Conservation (phyloP, 2,329 filamentous ascomycete genomes). For the Cryphonectria carpinicola region DNA sequence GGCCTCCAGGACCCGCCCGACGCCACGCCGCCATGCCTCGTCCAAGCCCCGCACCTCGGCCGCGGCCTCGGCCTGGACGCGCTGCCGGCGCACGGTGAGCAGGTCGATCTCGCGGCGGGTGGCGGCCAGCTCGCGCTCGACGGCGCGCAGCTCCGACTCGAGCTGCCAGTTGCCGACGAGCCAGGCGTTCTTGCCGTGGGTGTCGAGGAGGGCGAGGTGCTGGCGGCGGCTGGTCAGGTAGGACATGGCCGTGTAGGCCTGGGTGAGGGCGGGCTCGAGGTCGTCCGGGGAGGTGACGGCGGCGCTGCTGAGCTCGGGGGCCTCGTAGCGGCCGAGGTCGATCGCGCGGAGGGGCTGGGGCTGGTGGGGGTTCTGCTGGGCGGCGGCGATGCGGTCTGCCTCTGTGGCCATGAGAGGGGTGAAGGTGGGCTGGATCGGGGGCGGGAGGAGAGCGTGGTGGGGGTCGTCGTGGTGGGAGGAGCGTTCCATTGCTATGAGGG, state of each 20-base stretch:
- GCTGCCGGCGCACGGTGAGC: constrained; percentile 71
- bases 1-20: constrained; percentile 81
- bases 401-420: constrained; percentile 70
- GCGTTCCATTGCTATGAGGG: constrained; percentile 72
- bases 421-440: constrained; percentile 58
- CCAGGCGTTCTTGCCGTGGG: constrained; percentile 89
- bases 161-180: constrained; percentile 80
- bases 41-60: constrained; percentile 74
- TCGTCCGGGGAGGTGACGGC: constrained; percentile 32
- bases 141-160: constrained; percentile 68
- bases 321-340: constrained; percentile 83
- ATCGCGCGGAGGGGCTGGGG: constrained; percentile 64
- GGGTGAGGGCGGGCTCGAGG: constrained; percentile 67
- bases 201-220: constrained; percentile 74
- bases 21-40: constrained; percentile 76
- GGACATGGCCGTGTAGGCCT: constrained; percentile 52
- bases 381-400: constrained; percentile 66
- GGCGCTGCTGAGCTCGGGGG: constrained; percentile 55
- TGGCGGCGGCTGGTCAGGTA: constrained; percentile 56
- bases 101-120: constrained; percentile 71
- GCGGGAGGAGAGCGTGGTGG: constrained; percentile 63
- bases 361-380: constrained; percentile 16
- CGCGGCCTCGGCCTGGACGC: constrained; percentile 69
- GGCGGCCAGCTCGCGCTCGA: constrained; percentile 77
- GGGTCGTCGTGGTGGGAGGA: constrained; percentile 44